Evolutionary conservation across 495 filamentous ascomycete genomes (phyloP).

Genomic region (Penicillium arizonense): DNA sequence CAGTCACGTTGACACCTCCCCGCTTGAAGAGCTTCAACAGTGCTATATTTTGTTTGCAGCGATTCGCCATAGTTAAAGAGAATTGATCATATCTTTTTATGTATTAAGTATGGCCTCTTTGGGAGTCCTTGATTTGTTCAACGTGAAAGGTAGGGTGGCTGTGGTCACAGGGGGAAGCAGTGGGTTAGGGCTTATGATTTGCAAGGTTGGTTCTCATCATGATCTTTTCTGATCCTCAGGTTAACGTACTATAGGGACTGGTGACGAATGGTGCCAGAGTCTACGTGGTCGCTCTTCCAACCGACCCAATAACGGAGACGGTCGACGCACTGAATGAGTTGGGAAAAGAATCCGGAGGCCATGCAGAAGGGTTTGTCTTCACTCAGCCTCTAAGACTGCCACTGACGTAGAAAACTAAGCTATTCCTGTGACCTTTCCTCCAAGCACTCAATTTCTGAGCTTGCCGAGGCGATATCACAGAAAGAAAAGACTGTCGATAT

Average conservation of each 20-base stretch:
- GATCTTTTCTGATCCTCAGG: no score
- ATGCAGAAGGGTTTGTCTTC: constrained; percentile 29
- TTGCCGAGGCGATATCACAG: constrained; percentile 20
- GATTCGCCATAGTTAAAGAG: no score
- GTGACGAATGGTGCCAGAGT: constrained; percentile 45
- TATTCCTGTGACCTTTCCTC: constrained; percentile 36
- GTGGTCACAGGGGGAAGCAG: constrained; percentile 44
- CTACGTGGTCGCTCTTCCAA: constrained; percentile 34
- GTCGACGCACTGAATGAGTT: constrained; percentile 31
- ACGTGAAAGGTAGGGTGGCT: constrained; percentile 38
- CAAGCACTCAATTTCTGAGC: constrained; percentile 32
- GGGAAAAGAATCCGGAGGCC: constrained; percentile 28
- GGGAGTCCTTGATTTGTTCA: constrained; percentile 8
- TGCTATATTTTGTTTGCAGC: no score
- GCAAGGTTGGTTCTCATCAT: constrained; percentile 20
- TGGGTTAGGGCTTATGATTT: constrained; percentile 46
- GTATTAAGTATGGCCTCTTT: constrained; percentile 9
- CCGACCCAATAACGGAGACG: constrained; percentile 32
- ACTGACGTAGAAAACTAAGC: constrained; percentile 7
- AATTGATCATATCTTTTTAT: neutral
- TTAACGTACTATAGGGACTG: constrained; percentile 25
- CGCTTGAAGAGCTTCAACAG: neutral
- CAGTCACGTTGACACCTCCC: neutral
- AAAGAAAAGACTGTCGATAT: constrained; percentile 36
- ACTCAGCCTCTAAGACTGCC: no score